A percentile compares a stretch with the other conserved stretches of the same genome.
phyloP scores from a whole-genome alignment of 345 rosid genomes.

The Atalantia buxifolia region DNA sequence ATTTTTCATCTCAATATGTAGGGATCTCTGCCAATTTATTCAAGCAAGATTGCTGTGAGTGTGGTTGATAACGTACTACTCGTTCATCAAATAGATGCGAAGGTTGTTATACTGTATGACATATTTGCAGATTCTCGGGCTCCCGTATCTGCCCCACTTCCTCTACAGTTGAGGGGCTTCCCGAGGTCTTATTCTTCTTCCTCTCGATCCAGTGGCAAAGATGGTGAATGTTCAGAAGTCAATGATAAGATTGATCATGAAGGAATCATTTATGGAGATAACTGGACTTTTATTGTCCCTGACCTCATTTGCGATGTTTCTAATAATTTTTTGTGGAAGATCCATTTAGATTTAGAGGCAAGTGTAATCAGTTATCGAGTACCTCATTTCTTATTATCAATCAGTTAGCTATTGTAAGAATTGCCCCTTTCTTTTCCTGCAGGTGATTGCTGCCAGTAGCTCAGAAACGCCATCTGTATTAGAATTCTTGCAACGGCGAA shows the following conservation, averaged over 20 bases:
- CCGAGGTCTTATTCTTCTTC: constrained; percentile 47
- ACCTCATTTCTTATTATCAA: background rate
- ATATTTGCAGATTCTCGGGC: constrained; percentile 88
- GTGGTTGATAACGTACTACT: constrained; percentile 91
- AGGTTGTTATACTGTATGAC: constrained; percentile 93
- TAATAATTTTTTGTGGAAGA: constrained; percentile 80
- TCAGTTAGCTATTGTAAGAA: background rate
- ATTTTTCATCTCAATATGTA: constrained; percentile 24
- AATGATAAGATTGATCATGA: constrained; percentile 43
- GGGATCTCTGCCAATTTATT: constrained; percentile 97
- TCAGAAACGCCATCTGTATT: constrained; percentile 84
- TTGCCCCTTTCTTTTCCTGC: constrained; percentile 26
- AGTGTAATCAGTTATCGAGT: constrained; percentile 23
- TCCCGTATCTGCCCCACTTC: constrained; percentile 98
- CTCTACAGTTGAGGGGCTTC: constrained; percentile 72
- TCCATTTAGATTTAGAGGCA: constrained; percentile 88
- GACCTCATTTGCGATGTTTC: constrained; percentile 81
- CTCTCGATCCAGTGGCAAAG: constrained; percentile 46
- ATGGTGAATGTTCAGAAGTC: constrained; percentile 51
- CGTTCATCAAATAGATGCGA: constrained; percentile 96
- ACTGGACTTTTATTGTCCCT: constrained; percentile 88
- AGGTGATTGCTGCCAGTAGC: constrained; percentile 95
- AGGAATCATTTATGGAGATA: constrained; percentile 69
- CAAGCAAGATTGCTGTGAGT: constrained; percentile 80
- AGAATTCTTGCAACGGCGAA: constrained; percentile 89